These are phyloP conservation scores for Cyberlindnera maritima DNA, from an alignment of 805 yeast species.

Conservation along the genomic window DNA sequence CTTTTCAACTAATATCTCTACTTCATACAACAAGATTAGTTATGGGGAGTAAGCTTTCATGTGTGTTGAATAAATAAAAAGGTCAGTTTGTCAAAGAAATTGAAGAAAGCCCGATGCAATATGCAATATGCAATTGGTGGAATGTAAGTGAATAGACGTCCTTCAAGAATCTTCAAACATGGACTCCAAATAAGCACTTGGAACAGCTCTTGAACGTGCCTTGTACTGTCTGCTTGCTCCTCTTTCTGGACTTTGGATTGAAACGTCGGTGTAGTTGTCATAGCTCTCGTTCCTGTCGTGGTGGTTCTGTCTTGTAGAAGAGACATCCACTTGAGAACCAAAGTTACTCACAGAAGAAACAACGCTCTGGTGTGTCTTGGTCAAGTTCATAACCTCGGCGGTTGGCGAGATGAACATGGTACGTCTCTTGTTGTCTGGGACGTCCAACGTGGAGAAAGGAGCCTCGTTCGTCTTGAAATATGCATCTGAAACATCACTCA, in stretches of 20 bases:
- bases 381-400: constrained; percentile 60
- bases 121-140: not conserved
- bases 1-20: too few species aligned
- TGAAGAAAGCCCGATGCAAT: too few species aligned
- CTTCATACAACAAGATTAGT: too few species aligned
- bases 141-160: not conserved
- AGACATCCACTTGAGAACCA: constrained; percentile 7
- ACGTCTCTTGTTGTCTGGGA: constrained; percentile 29
- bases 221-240: constrained; percentile 16
- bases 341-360: constrained; percentile 33
- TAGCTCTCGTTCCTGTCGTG: constrained; percentile 16
- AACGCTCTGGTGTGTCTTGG: constrained; percentile 20
- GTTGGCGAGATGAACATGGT: constrained; percentile 77
- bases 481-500: constrained; percentile 16
- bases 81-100: too few species aligned
- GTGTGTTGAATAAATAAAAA: too few species aligned
- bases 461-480: constrained; percentile 11
- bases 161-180: constrained; percentile 37
- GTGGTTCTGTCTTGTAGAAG: constrained; percentile 7
- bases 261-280: constrained; percentile 17
- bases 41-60: too few species aligned
- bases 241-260: constrained; percentile 20
- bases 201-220: constrained; percentile 33
- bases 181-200: constrained; percentile 49
- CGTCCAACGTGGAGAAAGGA: constrained; percentile 23